Conservation (phyloP, 1,139 yeast species). For the Kodamaea arcana region DNA sequence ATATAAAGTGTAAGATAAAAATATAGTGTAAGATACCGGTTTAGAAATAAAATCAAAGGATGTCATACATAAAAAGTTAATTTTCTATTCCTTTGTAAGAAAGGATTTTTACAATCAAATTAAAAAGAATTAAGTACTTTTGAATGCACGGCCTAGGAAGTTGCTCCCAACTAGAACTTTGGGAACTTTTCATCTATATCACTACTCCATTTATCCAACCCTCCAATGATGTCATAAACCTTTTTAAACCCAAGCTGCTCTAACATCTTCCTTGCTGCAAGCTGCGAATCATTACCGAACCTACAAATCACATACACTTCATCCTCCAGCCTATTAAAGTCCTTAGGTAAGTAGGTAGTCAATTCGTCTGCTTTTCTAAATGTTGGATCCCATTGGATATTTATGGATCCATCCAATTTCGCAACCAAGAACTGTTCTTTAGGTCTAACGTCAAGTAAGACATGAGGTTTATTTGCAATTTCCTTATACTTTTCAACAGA, state of each 20-base stretch:
- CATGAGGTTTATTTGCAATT: conserved; percentile 6
- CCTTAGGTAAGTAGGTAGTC: conserved; percentile 21
- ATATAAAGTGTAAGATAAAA: no score
- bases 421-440: conserved; percentile 69
- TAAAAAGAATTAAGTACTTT: no score
- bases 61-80: no score
- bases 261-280: conserved; percentile 58
- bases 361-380: conserved; percentile 31
- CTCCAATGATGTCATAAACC: conserved; percentile 74
- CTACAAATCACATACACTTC: conserved; percentile 63
- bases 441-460: conserved; percentile 78
- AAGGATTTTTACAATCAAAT: no score
- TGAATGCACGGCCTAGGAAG: no score
- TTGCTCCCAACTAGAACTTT: conserved; percentile 61
- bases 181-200: conserved; percentile 64
- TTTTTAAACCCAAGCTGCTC: conserved; percentile 45
- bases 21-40: no score
- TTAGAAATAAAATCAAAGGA: no score
- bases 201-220: conserved; percentile 66
- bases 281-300: conserved; percentile 87
- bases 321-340: conserved; percentile 15
- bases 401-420: conserved; percentile 54
- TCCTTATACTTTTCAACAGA: conserved; percentile 41
- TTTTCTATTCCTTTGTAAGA: no score
- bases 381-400: conserved; percentile 56